Percentiles rank a stretch among this genome's conserved stretches.
Evolutionary conservation across 2,329 filamentous ascomycete species (phyloP).

Genomic region (Cordyceps militaris): DNA sequence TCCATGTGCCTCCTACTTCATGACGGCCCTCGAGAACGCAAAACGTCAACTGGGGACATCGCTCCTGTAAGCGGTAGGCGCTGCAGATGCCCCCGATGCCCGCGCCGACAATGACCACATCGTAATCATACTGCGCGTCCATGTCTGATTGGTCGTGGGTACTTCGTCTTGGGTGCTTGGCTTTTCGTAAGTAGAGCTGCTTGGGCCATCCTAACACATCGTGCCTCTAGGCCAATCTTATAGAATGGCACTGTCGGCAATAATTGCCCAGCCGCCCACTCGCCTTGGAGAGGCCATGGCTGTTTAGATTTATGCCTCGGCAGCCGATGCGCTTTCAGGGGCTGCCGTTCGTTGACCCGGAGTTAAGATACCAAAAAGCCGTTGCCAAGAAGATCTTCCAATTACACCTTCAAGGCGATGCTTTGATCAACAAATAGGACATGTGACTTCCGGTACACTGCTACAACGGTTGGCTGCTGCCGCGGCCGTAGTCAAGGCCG

Average conservation of each 20-base stretch:
- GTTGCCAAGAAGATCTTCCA: neutral
- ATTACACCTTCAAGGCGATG: neutral
- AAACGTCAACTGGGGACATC: constrained; percentile 50
- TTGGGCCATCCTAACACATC: neutral
- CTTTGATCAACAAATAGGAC: neutral
- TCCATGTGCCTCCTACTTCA: constrained; percentile 69
- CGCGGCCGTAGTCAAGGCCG: neutral
- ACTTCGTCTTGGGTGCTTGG: neutral
- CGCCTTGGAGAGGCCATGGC: neutral
- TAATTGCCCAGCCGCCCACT: neutral
- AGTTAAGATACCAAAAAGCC: neutral
- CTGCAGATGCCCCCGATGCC: constrained; percentile 71
- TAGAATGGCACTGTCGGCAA: neutral
- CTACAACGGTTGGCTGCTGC: neutral
- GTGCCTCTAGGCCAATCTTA: neutral
- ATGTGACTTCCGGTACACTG: neutral
- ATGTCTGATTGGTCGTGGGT: neutral
- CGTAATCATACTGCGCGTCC: constrained; percentile 23
- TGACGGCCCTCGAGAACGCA: constrained; percentile 62
- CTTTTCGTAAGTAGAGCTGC: neutral
- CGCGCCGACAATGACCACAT: constrained; percentile 63
- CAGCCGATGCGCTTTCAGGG: neutral
- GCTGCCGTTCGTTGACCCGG: neutral
- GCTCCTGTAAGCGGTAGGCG: constrained; percentile 58
- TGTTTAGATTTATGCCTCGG: neutral